A percentile compares a stretch with the other conserved stretches of the same genome.
phyloP scores from a whole-genome alignment of 2,329 filamentous ascomycete species.

The Cladophialophora bantiana region DNA sequence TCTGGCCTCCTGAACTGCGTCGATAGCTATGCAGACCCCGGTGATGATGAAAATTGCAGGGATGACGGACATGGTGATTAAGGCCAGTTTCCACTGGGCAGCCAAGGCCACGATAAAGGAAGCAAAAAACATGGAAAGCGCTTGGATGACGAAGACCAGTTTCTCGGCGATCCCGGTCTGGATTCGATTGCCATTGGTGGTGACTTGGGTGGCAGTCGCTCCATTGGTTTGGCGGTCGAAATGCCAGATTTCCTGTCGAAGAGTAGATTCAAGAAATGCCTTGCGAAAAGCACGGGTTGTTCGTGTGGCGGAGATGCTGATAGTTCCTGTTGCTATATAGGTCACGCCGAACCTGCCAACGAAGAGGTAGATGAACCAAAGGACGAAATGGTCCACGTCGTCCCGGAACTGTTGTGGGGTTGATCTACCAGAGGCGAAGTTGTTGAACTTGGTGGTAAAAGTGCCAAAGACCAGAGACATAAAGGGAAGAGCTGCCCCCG shows the following conservation, averaged over 20 bases:
- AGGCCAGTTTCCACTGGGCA: constrained; percentile 53
- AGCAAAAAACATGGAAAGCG: constrained; percentile 49
- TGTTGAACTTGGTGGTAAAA: constrained; percentile 42
- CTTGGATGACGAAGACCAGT: constrained; percentile 45
- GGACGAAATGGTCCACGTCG: constrained; percentile 34
- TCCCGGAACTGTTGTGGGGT: constrained; percentile 37
- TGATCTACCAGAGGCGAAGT: constrained; percentile 35
- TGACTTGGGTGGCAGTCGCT: constrained; percentile 43
- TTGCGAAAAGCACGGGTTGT: constrained; percentile 39
- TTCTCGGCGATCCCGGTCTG: constrained; percentile 53
- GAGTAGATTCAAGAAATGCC: constrained; percentile 42
- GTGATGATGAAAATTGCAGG: constrained; percentile 51
- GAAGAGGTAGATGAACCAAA: constrained; percentile 50
- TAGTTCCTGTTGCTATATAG: constrained; percentile 44
- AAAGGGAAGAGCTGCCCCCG: constrained; percentile 44
- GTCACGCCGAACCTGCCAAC: constrained; percentile 46
- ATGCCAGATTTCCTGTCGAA: constrained; percentile 45
- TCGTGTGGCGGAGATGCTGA: constrained; percentile 40
- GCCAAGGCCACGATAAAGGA: constrained; percentile 51
- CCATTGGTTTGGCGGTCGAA: constrained; percentile 43
- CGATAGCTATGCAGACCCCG: constrained; percentile 39
- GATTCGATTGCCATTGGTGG: constrained; percentile 46
- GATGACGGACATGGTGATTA: constrained; percentile 57
- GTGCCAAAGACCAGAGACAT: constrained; percentile 51
- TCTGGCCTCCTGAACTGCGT: constrained; percentile 36